Evolutionary conservation across 2,329 filamentous ascomycete genomes (phyloP).

Genomic region (Colletotrichum australisinense): DNA sequence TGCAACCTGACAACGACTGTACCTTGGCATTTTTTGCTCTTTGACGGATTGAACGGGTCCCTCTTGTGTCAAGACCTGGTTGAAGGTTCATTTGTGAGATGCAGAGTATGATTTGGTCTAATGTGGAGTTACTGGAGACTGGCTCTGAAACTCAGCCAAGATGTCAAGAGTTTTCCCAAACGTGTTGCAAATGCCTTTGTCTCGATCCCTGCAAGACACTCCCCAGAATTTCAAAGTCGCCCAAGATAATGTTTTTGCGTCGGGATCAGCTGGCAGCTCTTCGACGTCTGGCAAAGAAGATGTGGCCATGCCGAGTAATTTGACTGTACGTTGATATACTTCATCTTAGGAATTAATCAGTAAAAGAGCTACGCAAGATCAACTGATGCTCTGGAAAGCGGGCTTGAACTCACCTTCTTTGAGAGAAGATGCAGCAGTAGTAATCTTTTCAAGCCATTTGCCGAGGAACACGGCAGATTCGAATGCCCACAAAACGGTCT

Average conservation of each 20-base stretch:
- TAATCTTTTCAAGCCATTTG: not conserved
- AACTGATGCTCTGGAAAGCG: not conserved
- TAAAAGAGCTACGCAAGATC: not conserved
- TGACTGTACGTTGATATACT: too few species aligned
- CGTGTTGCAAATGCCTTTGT: not conserved
- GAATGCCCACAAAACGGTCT: not conserved
- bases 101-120: not conserved
- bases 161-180: not conserved
- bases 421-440: fast-evolving
- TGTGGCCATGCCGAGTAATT: not conserved
- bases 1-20: too few species aligned
- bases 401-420: not conserved
- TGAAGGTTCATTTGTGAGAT: too few species aligned
- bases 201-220: not conserved
- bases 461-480: not conserved
- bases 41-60: too few species aligned
- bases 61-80: too few species aligned
- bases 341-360: not conserved
- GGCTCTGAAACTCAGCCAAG: not conserved
- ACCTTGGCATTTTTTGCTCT: too few species aligned
- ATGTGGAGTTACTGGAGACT: not conserved
- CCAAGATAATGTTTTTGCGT: not conserved
- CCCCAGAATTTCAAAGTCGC: not conserved
- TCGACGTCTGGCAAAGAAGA: not conserved
- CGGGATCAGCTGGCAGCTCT: not conserved